phyloP scores from a whole-genome alignment of 768 basidiomycete genomes.

The Amanita rimosa region DNA sequence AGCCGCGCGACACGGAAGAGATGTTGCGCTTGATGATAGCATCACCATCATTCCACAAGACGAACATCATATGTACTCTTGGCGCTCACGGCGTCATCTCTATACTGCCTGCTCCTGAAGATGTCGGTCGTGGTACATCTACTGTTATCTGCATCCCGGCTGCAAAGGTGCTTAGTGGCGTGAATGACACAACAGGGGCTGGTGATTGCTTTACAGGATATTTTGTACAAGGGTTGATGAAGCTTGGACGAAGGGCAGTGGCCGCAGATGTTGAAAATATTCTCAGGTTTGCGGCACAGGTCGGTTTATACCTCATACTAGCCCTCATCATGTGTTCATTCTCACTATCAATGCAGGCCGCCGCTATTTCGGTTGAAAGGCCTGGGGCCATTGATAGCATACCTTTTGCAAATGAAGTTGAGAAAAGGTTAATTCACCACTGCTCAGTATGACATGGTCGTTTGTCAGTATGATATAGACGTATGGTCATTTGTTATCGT shows the following conservation, averaged over 20 bases:
- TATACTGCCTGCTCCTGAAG: constrained; percentile 20
- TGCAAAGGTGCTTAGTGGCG: constrained; percentile 25
- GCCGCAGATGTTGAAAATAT: constrained; percentile 21
- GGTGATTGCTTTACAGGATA: constrained; percentile 59
- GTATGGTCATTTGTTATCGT: too few species aligned
- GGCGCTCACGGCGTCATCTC: constrained; percentile 41
- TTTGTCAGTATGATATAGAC: too few species aligned
- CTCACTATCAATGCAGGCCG: constrained; percentile 30
- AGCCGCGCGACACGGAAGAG: constrained; percentile 7
- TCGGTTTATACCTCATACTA: constrained; percentile 13
- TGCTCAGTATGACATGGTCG: too few species aligned
- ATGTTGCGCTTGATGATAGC: constrained; percentile 13
- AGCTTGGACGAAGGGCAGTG: constrained; percentile 19
- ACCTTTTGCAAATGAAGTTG: constrained; percentile 30
- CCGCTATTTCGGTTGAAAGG: constrained; percentile 50
- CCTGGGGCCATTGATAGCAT: constrained; percentile 48
- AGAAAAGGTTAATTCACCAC: constrained; percentile 6
- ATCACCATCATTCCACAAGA: constrained; percentile 17
- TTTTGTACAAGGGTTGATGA: constrained; percentile 45
- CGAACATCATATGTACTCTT: constrained; percentile 47
- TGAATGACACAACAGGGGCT: constrained; percentile 49
- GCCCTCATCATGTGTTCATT: not conserved
- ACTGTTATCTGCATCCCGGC: constrained; percentile 33
- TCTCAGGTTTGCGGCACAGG: constrained; percentile 30
- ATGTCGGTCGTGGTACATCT: constrained; percentile 10